A percentile compares a stretch with the other conserved stretches of the same genome.
These are phyloP conservation scores for Amyloporia xantha DNA, from an alignment of 768 basidiomycete species.

Conservation along the genomic window DNA sequence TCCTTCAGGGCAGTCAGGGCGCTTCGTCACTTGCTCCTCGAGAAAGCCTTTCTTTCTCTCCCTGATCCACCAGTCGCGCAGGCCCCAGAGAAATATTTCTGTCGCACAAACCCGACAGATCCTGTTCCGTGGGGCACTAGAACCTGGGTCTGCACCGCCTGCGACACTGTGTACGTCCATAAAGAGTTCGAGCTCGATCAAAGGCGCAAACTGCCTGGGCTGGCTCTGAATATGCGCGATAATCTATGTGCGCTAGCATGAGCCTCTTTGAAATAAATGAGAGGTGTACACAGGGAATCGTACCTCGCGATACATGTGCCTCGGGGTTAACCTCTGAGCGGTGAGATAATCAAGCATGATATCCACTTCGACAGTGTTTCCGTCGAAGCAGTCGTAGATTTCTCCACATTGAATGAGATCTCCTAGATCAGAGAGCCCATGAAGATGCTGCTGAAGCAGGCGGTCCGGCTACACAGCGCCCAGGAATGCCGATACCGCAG, in stretches of 20 bases:
- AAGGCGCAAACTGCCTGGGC: constrained; percentile 54
- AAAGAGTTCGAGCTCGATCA: constrained; percentile 69
- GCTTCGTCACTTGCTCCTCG: constrained; percentile 45
- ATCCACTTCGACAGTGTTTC: constrained; percentile 76
- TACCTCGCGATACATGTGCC: constrained; percentile 74
- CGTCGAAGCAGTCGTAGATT: constrained; percentile 74
- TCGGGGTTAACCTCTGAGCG: constrained; percentile 52
- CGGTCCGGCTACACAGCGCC: constrained; percentile 59
- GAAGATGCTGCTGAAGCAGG: constrained; percentile 58
- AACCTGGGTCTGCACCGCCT: constrained; percentile 48
- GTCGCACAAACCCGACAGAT: constrained; percentile 71
- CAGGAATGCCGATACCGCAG: constrained; percentile 74
- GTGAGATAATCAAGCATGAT: constrained; percentile 78
- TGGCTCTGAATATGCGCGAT: constrained; percentile 52
- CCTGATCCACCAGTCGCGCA: constrained; percentile 78
- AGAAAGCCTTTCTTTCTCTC: constrained; percentile 67
- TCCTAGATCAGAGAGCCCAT: constrained; percentile 57
- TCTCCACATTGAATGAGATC: constrained; percentile 74
- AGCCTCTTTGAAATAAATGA: background rate
- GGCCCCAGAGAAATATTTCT: constrained; percentile 68
- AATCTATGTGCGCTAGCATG: constrained; percentile 39
- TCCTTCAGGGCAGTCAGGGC: constrained; percentile 68
- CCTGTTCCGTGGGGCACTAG: constrained; percentile 49
- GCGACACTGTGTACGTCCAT: constrained; percentile 57
- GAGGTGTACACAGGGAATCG: constrained; percentile 11